Evolutionary conservation across 257 asterid genomes (phyloP).

Genomic region (Primulina huaijiensis): DNA sequence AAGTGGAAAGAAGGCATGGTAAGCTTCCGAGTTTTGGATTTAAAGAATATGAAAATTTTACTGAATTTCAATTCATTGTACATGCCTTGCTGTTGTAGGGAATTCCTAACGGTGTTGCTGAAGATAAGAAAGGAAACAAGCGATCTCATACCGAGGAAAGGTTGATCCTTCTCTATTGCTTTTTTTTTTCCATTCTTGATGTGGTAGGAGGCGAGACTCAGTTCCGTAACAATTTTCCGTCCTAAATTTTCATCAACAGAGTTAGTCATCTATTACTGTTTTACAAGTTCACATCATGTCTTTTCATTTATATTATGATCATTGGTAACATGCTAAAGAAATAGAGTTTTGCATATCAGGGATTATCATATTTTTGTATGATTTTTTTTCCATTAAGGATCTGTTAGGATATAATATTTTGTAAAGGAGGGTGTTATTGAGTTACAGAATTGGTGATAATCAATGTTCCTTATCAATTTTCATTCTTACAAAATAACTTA

Average conservation of each 20-base stretch:
- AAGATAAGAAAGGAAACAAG: conserved; percentile 80
- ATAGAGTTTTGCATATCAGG: neutral
- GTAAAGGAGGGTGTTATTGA: neutral
- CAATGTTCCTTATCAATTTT: too few relatives aligned
- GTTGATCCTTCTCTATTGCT: conserved; percentile 33
- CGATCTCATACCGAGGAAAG: conserved; percentile 78
- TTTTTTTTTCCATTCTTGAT: neutral
- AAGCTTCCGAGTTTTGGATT: conserved; percentile 27
- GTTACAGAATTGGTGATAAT: neutral
- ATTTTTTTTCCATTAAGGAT: neutral
- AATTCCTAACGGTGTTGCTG: conserved; percentile 67
- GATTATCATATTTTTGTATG: too few relatives aligned
- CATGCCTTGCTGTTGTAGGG: conserved; percentile 49
- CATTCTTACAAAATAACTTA: too few relatives aligned
- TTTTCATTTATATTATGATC: neutral
- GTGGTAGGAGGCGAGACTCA: conserved; percentile 1
- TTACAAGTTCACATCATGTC: conserved; percentile 6
- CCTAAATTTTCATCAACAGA: neutral
- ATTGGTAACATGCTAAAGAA: neutral
- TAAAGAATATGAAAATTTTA: neutral
- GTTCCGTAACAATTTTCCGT: conserved; percentile 2
- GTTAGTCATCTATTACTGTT: neutral
- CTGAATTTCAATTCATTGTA: conserved; percentile 25
- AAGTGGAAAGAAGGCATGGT: conserved; percentile 97
- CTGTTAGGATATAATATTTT: neutral